Conservation (phyloP, 306 rosid species). For the Quercus alba region DNA sequence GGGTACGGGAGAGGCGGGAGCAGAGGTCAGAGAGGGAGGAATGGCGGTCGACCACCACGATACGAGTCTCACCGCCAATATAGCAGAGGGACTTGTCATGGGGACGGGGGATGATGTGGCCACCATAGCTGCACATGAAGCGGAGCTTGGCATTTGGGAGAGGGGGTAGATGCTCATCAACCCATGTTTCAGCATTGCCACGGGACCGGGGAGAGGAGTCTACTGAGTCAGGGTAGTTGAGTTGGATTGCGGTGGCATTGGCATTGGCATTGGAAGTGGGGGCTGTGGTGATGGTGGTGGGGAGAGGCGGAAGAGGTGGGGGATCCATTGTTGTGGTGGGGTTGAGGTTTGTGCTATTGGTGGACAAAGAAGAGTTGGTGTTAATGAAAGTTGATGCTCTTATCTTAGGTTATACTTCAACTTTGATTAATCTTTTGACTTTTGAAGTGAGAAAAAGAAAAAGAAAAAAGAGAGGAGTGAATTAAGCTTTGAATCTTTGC, state of each 20-base stretch:
- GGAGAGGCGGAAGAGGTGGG: conserved; percentile 10
- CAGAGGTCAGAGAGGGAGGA: conserved; percentile 63
- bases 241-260: conserved; percentile 20
- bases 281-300: not conserved
- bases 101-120: conserved; percentile 95
- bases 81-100: conserved; percentile 87
- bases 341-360: not conserved
- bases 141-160: conserved; percentile 81
- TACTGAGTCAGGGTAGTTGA: conserved; percentile 39
- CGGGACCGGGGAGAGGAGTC: conserved; percentile 67
- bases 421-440: conserved; percentile 11
- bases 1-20: conserved; percentile 56
- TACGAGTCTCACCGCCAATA: conserved; percentile 91
- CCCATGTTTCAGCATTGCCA: conserved; percentile 46
- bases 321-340: conserved; percentile 21
- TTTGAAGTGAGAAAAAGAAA: conserved; percentile 2
- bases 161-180: conserved; percentile 46
- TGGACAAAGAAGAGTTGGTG: conserved; percentile 6
- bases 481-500: not conserved
- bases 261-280: conserved; percentile 14
- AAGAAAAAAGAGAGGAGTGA: not conserved
- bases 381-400: conserved; percentile 16
- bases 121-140: conserved; percentile 96
- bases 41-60: conserved; percentile 67
- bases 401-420: not conserved